Conservation (phyloP, 1,284 basidiomycete genomes). For the Cerioporus squamosus region DNA sequence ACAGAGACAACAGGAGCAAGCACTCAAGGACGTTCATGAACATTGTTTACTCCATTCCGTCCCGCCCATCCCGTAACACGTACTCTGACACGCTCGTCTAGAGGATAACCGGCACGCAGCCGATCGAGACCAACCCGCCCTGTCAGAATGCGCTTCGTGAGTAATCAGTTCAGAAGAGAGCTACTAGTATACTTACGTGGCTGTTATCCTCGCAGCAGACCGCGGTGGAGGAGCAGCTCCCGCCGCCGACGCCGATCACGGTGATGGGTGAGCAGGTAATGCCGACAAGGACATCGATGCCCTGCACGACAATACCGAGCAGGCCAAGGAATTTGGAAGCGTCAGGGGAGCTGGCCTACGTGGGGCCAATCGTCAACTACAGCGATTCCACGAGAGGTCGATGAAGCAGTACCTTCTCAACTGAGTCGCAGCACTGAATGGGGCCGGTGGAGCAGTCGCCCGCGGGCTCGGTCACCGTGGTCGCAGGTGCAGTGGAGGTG, state of each 20-base stretch:
- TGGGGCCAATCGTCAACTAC: background rate
- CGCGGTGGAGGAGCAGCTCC: conserved; percentile 14
- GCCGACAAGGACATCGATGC: conserved; percentile 22
- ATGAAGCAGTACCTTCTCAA: conserved; percentile 15
- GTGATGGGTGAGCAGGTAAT: conserved; percentile 28
- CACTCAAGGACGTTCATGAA: too few relatives aligned
- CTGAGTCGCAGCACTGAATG: conserved; percentile 29
- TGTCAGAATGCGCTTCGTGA: background rate
- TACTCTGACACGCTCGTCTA: too few relatives aligned
- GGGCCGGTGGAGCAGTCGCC: conserved; percentile 25
- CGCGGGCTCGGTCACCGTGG: background rate
- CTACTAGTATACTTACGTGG: conserved; percentile 16
- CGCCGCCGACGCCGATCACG: conserved; percentile 20
- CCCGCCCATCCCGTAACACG: too few relatives aligned
- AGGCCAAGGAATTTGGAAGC: conserved; percentile 12
- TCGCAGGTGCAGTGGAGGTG: background rate
- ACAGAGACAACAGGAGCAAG: too few relatives aligned
- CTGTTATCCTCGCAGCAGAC: conserved; percentile 32
- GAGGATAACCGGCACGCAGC: background rate
- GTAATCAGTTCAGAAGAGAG: too few relatives aligned
- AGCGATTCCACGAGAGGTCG: too few relatives aligned
- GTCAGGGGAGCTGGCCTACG: background rate
- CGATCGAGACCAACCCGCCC: conserved; percentile 30
- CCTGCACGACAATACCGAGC: conserved; percentile 25
- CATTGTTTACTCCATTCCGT: too few relatives aligned